Base-by-base conservation (phyloP, 1,284 basidiomycete genomes). In the Pseudozyma flocculosa region DNA sequence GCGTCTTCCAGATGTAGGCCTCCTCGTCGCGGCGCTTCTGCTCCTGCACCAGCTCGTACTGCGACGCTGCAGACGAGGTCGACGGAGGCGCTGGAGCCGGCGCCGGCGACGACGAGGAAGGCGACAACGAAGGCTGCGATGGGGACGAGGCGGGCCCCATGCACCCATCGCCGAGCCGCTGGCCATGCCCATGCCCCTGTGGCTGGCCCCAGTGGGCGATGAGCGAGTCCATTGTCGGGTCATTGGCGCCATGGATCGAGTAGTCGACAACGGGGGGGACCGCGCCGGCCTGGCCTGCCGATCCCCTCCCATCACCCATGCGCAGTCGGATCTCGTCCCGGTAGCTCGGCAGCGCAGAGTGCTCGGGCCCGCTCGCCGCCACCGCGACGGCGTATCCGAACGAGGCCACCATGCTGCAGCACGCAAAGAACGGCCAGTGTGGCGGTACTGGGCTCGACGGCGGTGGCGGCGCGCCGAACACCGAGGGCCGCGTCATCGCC, bases 331-430 rank as follows among this genome's bases (percentile, higher is more conserved):
- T 43, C 40, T 52, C 50, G 26, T 52, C 50, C 8, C 45, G 39
- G 19, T 46, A 52, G 4, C 43, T 42, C 1, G 50, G 50, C 40
- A 52, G 18, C 19, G 45, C 41, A 11, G 50, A 42, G 13, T 43
- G 29, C 14, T 54, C 45, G 1, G 50, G 45, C 9, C 50, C 50
- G 30, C 45, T 48, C 4, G 51, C 51, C 8, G 51, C 51, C n/a
- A 54, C 51, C 2, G 51, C 51, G 1, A 54, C 51, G 11, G 47
- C 51, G 13, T 54, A 54, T 9, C 51, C 51, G 21, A 48, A 54
- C 2, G 51, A 45, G 14, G 51, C 51, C 15, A 54, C 45, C 45
- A 54, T 43, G 18, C 47, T 47, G 45, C 51, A 54, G 26, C 51
- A 54, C 11, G 41, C 46, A 8, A 54, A 30, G 29, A 54, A 54